Evolutionary conservation across 352 stramenopile species (phyloP).

Genomic region (Pythium plurisporium): DNA sequence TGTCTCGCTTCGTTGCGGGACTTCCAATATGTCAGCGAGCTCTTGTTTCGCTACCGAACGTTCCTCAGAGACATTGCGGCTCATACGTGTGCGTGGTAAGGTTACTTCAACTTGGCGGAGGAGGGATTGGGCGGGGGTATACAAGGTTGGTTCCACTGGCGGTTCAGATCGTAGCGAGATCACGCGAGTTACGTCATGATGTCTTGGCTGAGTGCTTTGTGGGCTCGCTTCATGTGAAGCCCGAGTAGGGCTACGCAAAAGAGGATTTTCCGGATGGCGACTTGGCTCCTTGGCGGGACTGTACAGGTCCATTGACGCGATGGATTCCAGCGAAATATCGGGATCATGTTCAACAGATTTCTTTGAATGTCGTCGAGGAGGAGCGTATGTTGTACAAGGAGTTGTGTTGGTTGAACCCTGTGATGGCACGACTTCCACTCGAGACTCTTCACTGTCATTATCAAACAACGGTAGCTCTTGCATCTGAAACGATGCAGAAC

Average conservation of each 20-base stretch:
- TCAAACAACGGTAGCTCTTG: constrained; percentile 5
- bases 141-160: not conserved
- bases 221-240: not conserved
- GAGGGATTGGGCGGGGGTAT: constrained; percentile 1
- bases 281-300: not conserved
- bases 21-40: constrained; percentile 6
- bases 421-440: not conserved
- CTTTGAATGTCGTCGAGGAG: too few species aligned
- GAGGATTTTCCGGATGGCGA: not conserved
- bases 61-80: not conserved
- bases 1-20: not conserved
- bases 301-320: constrained; percentile 16
- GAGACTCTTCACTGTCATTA: not conserved
- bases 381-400: too few species aligned
- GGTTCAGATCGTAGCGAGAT: not conserved
- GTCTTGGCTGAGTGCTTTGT: not conserved
- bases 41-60: not conserved
- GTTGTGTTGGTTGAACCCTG: not conserved
- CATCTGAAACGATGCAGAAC: not conserved
- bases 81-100: not conserved
- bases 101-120: not conserved
- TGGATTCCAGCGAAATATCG: constrained; percentile 9
- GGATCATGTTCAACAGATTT: not conserved
- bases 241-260: not conserved
- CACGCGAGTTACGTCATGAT: not conserved